phyloP scores from a whole-genome alignment of 352 stramenopile species.

The Sclerospora graminicola region DNA sequence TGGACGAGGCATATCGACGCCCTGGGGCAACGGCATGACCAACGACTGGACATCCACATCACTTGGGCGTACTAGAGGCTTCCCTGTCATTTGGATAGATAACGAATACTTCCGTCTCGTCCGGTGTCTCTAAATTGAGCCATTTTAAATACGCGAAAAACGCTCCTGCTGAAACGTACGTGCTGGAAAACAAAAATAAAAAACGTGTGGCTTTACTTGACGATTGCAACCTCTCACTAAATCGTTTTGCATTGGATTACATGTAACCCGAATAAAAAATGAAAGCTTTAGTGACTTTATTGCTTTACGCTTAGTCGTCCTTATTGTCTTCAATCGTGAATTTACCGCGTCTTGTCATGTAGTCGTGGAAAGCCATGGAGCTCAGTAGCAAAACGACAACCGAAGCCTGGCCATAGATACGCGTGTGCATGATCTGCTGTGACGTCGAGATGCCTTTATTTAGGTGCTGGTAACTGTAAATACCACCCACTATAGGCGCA shows the following conservation, averaged over 20 bases:
- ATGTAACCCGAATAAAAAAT: no score
- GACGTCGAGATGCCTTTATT: conserved; percentile 62
- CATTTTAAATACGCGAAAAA: no score
- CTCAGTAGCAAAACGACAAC: conserved; percentile 60
- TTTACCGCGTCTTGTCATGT: conserved; percentile 59
- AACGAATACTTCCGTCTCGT: no score
- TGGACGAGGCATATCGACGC: conserved; percentile 11
- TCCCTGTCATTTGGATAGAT: conserved; percentile 20
- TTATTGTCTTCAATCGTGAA: conserved; percentile 39
- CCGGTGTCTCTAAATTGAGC: neutral
- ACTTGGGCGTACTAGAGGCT: conserved; percentile 19
- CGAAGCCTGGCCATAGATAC: conserved; percentile 68
- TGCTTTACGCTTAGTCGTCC: conserved; percentile 1
- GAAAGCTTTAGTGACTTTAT: no score
- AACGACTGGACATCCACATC: conserved; percentile 22
- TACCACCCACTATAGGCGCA: conserved; percentile 53
- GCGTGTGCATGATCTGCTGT: conserved; percentile 84
- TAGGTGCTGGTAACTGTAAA: conserved; percentile 57
- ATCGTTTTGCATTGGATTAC: neutral
- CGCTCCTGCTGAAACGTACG: no score
- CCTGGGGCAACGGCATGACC: conserved; percentile 14
- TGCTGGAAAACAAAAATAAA: conserved; percentile 12
- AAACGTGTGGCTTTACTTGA: neutral
- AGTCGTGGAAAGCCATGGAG: conserved; percentile 82
- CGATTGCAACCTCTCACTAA: no score